Percentiles rank a stretch among this genome's conserved stretches.
These are phyloP conservation scores for Cantharellus cinnabarinus DNA, from an alignment of 768 basidiomycete species.

Conservation along the genomic window DNA sequence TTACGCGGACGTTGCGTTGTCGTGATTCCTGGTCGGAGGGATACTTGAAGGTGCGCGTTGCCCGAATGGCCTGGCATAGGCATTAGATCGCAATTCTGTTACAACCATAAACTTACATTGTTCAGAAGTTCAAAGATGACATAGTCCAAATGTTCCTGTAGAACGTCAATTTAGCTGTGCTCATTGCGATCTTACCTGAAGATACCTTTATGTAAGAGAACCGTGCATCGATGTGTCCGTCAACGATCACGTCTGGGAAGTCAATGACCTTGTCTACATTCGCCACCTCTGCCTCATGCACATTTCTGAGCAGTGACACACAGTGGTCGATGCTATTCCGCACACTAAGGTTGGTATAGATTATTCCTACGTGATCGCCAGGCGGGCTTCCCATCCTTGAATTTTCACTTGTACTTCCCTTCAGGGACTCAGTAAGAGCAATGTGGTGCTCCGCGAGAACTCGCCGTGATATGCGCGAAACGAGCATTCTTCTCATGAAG, in stretches of 20 bases:
- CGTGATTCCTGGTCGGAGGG: neutral
- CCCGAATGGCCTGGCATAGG: slow-evolving; percentile 27
- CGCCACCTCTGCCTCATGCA: slow-evolving; percentile 27
- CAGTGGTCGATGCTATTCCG: slow-evolving; percentile 54
- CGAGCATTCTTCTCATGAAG: slow-evolving; percentile 80
- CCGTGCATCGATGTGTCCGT: slow-evolving; percentile 46
- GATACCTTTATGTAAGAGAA: slow-evolving; percentile 73
- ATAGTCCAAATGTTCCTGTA: slow-evolving; percentile 22
- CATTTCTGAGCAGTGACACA: slow-evolving; percentile 29
- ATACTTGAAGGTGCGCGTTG: slow-evolving; percentile 26
- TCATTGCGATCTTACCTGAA: neutral
- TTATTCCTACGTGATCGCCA: slow-evolving; percentile 47
- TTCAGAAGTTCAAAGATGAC: slow-evolving; percentile 80
- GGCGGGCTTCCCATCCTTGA: slow-evolving; percentile 22
- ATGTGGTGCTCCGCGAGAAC: slow-evolving; percentile 82
- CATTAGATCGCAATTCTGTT: neutral
- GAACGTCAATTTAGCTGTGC: neutral
- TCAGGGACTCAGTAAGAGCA: slow-evolving; percentile 43
- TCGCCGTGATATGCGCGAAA: slow-evolving; percentile 73
- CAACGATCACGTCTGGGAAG: slow-evolving; percentile 42
- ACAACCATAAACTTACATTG: slow-evolving; percentile 32
- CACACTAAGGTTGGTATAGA: slow-evolving; percentile 54
- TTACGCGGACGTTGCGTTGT: slow-evolving; percentile 48
- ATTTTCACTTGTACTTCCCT: neutral
- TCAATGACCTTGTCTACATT: slow-evolving; percentile 9